Evolutionary conservation across 2,329 filamentous ascomycete genomes (phyloP).

Genomic region (Ophiostoma populinum): DNA sequence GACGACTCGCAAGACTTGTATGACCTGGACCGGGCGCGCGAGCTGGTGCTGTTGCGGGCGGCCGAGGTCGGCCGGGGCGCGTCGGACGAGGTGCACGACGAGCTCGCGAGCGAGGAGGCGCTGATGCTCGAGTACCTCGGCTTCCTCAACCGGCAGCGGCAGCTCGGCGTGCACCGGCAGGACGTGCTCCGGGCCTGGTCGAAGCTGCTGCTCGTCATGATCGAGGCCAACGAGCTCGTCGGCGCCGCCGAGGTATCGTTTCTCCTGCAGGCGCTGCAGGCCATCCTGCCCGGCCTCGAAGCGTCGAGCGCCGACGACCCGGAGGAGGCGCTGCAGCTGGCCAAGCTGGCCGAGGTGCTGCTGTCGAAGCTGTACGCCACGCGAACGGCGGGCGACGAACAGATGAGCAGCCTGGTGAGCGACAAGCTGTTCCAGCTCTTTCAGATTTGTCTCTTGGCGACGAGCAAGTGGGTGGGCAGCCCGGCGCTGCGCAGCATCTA

Average conservation of each 20-base stretch:
- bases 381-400: constrained; percentile 20
- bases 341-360: constrained; percentile 55
- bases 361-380: constrained; percentile 56
- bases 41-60: constrained; percentile 55
- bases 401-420: constrained; percentile 55
- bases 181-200: constrained; percentile 69
- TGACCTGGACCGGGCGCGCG: constrained; percentile 52
- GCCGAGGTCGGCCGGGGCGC: constrained; percentile 30
- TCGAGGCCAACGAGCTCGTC: constrained; percentile 68
- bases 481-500: constrained; percentile 63
- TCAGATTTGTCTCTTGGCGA: constrained; percentile 65
- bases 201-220: constrained; percentile 65
- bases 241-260: constrained; percentile 56
- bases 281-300: constrained; percentile 77
- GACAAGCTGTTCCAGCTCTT: constrained; percentile 88
- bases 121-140: constrained; percentile 42
- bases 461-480: constrained; percentile 54
- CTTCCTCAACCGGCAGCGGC: constrained; percentile 45
- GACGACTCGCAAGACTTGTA: constrained; percentile 39
- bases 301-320: constrained; percentile 51
- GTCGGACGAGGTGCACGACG: constrained; percentile 24
- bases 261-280: constrained; percentile 70
- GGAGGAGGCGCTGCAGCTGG: constrained; percentile 56
- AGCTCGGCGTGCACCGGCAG: constrained; percentile 39
- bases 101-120: constrained; percentile 40